Conservation (phyloP, 345 rosid species). For the Euphorbia tirucalli region DNA sequence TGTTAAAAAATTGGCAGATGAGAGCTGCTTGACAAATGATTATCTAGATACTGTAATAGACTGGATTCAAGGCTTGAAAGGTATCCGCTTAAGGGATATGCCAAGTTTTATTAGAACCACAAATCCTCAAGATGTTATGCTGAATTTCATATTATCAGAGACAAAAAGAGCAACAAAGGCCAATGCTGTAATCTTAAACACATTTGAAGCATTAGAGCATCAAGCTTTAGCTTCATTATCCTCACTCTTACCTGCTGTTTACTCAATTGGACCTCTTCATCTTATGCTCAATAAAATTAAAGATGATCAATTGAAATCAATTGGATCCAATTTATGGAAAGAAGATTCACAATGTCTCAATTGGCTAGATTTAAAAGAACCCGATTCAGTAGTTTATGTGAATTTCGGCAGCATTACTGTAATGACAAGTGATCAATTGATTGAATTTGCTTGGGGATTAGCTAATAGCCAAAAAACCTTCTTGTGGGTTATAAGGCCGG, state of each 20-base stretch:
- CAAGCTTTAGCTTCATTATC: not conserved
- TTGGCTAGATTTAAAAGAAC: slow-evolving; percentile 14
- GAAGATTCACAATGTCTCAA: slow-evolving; percentile 11
- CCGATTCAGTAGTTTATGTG: slow-evolving; percentile 15
- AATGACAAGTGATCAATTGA: slow-evolving; percentile 9
- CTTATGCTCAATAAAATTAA: not conserved
- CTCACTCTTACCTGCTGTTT: slow-evolving; percentile 5
- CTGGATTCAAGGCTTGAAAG: slow-evolving; percentile 21
- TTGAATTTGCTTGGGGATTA: slow-evolving; percentile 23
- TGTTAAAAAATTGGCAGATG: slow-evolving; percentile 11
- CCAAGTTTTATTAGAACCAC: slow-evolving; percentile 21
- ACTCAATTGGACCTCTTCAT: slow-evolving; percentile 18
- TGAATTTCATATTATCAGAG: not conserved
- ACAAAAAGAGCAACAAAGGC: slow-evolving; percentile 8
- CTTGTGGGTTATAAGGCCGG: slow-evolving; percentile 20
- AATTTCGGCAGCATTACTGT: slow-evolving; percentile 23
- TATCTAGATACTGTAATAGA: slow-evolving; percentile 17
- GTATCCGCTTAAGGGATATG: slow-evolving; percentile 14
- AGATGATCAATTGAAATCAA: not conserved
- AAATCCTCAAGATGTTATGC: slow-evolving; percentile 8
- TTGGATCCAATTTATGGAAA: slow-evolving; percentile 19
- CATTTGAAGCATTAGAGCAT: slow-evolving; percentile 13
- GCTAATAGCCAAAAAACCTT: slow-evolving; percentile 13
- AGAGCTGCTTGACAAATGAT: slow-evolving; percentile 14
- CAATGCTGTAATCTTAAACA: slow-evolving; percentile 14